Conservation (phyloP, 768 basidiomycete genomes). For the Clathrus columnatus region DNA sequence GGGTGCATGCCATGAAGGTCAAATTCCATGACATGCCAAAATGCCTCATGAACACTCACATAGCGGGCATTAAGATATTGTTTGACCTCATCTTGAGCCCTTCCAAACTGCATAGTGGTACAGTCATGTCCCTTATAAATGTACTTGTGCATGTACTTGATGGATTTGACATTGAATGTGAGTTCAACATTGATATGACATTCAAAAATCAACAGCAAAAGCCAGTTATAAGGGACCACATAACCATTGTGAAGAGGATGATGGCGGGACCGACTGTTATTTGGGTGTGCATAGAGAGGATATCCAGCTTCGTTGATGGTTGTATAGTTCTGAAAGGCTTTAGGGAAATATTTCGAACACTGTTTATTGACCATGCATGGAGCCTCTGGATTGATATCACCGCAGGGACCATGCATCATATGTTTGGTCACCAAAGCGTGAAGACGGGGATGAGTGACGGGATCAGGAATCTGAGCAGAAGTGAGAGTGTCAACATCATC, state of each 20-base stretch:
- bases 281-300: conserved; percentile 26
- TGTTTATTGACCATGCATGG: conserved; percentile 34
- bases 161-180: conserved; percentile 25
- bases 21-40: conserved; percentile 28
- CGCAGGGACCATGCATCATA: conserved; percentile 47
- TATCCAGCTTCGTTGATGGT: conserved; percentile 32
- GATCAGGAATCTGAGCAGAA: conserved; percentile 36
- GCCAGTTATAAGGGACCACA: conserved; percentile 36
- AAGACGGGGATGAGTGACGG: conserved; percentile 28
- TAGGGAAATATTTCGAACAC: conserved; percentile 39
- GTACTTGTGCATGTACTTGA: conserved; percentile 44
- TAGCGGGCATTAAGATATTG: conserved; percentile 31
- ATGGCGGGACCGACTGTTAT: conserved; percentile 24
- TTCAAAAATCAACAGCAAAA: conserved; percentile 26
- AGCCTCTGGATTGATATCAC: conserved; percentile 23
- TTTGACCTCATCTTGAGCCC: conserved; percentile 26
- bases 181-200: conserved; percentile 48
- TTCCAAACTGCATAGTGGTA: conserved; percentile 25
- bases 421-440: conserved; percentile 24
- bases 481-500: conserved; percentile 34
- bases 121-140: conserved; percentile 40
- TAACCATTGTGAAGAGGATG: conserved; percentile 27
- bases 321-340: conserved; percentile 28
- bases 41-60: conserved; percentile 28
- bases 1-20: conserved; percentile 27